Evolutionary conservation across 1,284 basidiomycete species (phyloP), one percentile per base, ranked within the genome.

Genomic region (Puccinia polysora): DNA sequence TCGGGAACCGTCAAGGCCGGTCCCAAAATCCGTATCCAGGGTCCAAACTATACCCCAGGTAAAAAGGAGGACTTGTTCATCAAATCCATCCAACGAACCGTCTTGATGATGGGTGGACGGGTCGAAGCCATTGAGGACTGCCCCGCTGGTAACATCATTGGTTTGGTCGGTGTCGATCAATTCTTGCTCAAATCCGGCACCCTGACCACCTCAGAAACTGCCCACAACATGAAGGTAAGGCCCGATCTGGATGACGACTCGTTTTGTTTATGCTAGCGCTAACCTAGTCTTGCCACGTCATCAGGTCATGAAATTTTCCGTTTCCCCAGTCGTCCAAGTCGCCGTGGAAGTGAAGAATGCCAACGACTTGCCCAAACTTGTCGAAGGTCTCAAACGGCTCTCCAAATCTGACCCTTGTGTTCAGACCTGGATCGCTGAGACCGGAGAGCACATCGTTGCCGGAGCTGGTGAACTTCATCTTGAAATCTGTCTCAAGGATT

Each of bases 171-270:
- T 86, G 90, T 98, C 79, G 96, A 99, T 84, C 96, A 98, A 84
- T 99, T 97, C 90, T 84, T 99, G 84, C 89, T 98, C 83, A 79
- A 78, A 88, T 92, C 87, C 78, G 95, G 96, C 83, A 99, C 96
- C 76, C 87, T 99, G 79, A 97, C 96, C 76, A 88, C 89, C 75
- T 93, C 91, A 73, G 96, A 98, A 84, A 97, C 94, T 73, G 96
- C 96, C 67, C 96, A 98, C 87, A 98, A 98, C 87, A 96, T 98
- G 91, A 92, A 85, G 85, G 94, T 98, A 83, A 98, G 98, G n/a
- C 10, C 10, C 10, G 40, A 10, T 45, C 40, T 10, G 95, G 93
- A 91, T 85, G 96, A 95, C 87, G 95, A 92, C 50, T 73, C 28
- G 12, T 63, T 73, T 23, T 30, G n/a, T 6, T 32, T 28, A 5